Evolutionary conservation across 1,284 basidiomycete species (phyloP).

Genomic region (Microbotryum violaceum): DNA sequence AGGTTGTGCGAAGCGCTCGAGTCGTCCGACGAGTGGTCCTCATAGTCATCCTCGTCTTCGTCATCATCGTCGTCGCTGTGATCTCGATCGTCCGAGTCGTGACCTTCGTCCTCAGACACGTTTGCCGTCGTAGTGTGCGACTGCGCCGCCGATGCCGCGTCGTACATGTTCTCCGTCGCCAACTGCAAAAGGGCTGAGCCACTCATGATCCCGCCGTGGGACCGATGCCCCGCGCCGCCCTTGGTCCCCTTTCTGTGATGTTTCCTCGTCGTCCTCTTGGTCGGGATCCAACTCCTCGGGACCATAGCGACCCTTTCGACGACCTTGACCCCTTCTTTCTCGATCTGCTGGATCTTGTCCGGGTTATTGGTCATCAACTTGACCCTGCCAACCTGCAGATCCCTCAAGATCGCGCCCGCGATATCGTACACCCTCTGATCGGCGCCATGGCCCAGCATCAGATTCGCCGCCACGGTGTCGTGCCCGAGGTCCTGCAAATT

Average conservation of each 20-base stretch:
- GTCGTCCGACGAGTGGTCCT: constrained; percentile 39
- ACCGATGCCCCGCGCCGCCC: background rate
- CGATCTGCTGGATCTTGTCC: constrained; percentile 84
- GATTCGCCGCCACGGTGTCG: constrained; percentile 94
- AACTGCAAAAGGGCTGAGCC: background rate
- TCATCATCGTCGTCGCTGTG: constrained; percentile 30
- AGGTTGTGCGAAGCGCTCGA: constrained; percentile 42
- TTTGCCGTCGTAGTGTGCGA: constrained; percentile 31
- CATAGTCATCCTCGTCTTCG: constrained; percentile 38
- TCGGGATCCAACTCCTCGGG: constrained; percentile 70
- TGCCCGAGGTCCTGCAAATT: constrained; percentile 97
- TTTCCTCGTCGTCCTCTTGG: constrained; percentile 29
- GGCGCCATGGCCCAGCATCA: constrained; percentile 87
- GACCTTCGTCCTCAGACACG: constrained; percentile 36
- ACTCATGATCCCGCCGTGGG: background rate
- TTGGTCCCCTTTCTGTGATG: constrained; percentile 25
- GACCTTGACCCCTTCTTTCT: constrained; percentile 72
- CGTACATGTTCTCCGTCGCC: background rate
- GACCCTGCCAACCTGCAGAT: constrained; percentile 72
- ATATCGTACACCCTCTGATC: constrained; percentile 92
- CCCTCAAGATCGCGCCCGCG: constrained; percentile 79
- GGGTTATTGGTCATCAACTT: constrained; percentile 94
- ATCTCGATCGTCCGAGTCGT: constrained; percentile 40
- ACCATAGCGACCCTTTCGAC: constrained; percentile 88
- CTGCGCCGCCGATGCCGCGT: background rate